phyloP scores from a whole-genome alignment of 2,329 filamentous ascomycete genomes.

The Cryphonectria japonica region DNA sequence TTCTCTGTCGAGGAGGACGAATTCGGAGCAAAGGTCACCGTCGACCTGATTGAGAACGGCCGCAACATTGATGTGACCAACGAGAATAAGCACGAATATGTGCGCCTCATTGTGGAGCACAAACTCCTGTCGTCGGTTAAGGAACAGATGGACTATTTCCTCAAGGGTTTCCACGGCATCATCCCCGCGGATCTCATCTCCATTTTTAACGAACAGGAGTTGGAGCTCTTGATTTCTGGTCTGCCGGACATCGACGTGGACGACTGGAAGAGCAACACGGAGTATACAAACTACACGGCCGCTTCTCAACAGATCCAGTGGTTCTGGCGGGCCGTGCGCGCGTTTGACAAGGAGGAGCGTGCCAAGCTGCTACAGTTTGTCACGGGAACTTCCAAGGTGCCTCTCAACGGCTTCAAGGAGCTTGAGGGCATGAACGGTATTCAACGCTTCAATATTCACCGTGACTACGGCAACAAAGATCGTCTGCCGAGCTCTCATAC shows the following conservation, averaged over 20 bases:
- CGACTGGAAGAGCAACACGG: conserved; percentile 98
- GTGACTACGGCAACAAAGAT: conserved; percentile 95
- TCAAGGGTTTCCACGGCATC: conserved; percentile 96
- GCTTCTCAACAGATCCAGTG: conserved; percentile 97
- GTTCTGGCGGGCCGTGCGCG: conserved; percentile 98
- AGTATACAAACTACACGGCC: conserved; percentile 96
- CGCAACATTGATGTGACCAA: conserved; percentile 93
- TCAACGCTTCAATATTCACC: conserved; percentile 97
- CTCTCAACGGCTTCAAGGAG: conserved; percentile 98
- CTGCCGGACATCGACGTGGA: conserved; percentile 97
- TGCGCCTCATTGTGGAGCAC: conserved; percentile 92
- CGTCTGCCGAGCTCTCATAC: conserved; percentile 95
- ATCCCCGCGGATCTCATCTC: conserved; percentile 91
- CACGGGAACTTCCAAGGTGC: conserved; percentile 97
- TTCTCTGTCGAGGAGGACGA: conserved; percentile 94
- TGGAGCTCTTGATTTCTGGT: conserved; percentile 94
- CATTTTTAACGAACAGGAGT: conserved; percentile 98
- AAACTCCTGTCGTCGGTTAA: conserved; percentile 89
- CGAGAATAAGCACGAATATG: conserved; percentile 98
- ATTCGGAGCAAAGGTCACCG: conserved; percentile 85
- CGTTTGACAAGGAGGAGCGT: conserved; percentile 98
- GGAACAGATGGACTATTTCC: conserved; percentile 91
- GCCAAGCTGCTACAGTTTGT: conserved; percentile 98
- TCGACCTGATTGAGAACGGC: conserved; percentile 86
- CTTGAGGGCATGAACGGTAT: conserved; percentile 99